Percentiles rank a stretch among this genome's conserved stretches.
These are phyloP conservation scores for Erysimum cheiranthoides DNA, from an alignment of 345 rosid species.

Conservation along the genomic window DNA sequence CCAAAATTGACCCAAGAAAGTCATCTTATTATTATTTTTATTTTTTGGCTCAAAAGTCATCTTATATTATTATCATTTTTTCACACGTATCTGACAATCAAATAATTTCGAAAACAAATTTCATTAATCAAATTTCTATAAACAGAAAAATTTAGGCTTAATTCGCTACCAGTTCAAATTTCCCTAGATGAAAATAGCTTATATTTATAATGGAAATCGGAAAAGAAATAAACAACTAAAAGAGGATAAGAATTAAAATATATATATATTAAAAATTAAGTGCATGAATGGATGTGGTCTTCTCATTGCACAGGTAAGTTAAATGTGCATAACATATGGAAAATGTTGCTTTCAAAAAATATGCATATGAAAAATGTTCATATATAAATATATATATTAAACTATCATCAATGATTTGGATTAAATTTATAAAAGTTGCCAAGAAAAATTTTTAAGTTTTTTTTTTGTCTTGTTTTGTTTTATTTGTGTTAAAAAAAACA, in stretches of 20 bases:
- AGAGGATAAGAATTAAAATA: neutral
- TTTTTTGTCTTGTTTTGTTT: neutral
- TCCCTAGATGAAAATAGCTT: neutral
- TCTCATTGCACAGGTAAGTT: neutral
- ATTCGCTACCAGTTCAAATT: neutral
- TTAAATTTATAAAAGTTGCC: slow-evolving; percentile 14
- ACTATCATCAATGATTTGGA: slow-evolving; percentile 1
- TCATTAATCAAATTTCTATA: neutral
- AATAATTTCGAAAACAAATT: too few relatives aligned
- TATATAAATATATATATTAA: slow-evolving; percentile 6
- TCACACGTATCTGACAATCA: too few relatives aligned
- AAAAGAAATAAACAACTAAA: neutral
- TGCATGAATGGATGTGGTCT: slow-evolving; percentile 21
- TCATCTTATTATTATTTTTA: neutral
- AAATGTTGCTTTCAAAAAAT: neutral
- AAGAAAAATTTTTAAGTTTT: neutral
- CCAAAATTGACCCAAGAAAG: neutral
- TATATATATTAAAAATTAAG: neutral
- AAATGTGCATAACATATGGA: slow-evolving; percentile 2
- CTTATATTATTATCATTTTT: neutral
- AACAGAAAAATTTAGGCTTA: neutral
- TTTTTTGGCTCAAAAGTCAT: too few relatives aligned
- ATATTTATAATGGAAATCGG: neutral
- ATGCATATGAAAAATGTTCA: slow-evolving; percentile 11
- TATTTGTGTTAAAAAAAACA: neutral